Evolutionary conservation across 768 basidiomycete species (phyloP), one percentile per base, ranked within the genome.

Genomic region (Pisolithus tinctorius): DNA sequence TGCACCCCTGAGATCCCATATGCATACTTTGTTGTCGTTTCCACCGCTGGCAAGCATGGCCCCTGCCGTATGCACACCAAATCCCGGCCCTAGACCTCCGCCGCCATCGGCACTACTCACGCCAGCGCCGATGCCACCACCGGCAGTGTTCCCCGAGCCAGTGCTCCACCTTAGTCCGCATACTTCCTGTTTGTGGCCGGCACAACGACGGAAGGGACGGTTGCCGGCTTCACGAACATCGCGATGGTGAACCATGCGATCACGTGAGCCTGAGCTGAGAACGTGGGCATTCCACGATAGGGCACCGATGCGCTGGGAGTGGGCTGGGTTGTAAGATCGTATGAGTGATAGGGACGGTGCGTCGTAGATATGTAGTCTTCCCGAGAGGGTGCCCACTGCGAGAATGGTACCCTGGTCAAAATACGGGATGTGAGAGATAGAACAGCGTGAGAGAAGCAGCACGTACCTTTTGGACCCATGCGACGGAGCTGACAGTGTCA

Each of bases 21-120:
- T 93, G 60, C 91, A 93, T 16, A 99, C 89, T 71, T 97, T 97
- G 71, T 99, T 99, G 69, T 99, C 95, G 65, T 99, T 99, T 0
- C 95, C 95, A 2, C 95, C 95, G 57, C 88, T 92, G 3, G 95
- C 95, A 4, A 99, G 78, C 29, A 76, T 76, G 7, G 83, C 83
- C 7, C 66, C 65, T 57, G 55, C 64, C 58, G 50, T 64, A 56
- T 1, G 64, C 60, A 40, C 64, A 57, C 60, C 60, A 16, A 58
- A 55, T 3, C 55, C 62, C 2, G 45, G 31, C 9, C 69, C 40
- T 73, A 74, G 38, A 29, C 51, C 57, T 47, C 63, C 64, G 14
- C 62, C 69, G 26, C 75, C 74, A 3, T 36, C 6, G 8, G 34
- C 60, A n/a, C 39, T 20, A 49, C 40, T 41, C 31, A 11, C 31